Conservation (phyloP, 2,329 filamentous ascomycete species). For the Pyrenochaeta sp. region DNA sequence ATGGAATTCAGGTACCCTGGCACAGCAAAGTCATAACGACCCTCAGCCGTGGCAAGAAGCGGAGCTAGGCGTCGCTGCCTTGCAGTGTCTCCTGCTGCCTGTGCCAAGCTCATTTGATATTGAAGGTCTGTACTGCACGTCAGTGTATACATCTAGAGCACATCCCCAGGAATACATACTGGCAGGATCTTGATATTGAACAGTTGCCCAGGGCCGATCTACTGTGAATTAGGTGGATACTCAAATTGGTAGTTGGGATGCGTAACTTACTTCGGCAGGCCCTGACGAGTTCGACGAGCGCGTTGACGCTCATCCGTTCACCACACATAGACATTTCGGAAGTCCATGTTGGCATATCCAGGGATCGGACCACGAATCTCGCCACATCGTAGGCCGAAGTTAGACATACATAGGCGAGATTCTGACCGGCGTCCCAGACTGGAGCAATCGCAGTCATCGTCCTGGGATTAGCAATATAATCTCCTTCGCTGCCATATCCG, state of each 20-base stretch:
- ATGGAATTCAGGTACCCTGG: slow-evolving; percentile 64
- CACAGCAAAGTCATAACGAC: slow-evolving; percentile 69
- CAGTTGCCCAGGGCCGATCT: slow-evolving; percentile 40
- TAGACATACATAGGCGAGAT: slow-evolving; percentile 62
- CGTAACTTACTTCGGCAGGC: slow-evolving; percentile 34
- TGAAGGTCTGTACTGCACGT: slow-evolving; percentile 43
- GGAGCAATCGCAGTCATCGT: slow-evolving; percentile 66
- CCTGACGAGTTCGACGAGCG: slow-evolving; percentile 64
- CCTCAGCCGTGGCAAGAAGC: slow-evolving; percentile 72
- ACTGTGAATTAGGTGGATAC: slow-evolving; percentile 10
- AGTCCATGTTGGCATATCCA: slow-evolving; percentile 72
- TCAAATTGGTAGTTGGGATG: neutral
- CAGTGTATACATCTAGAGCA: slow-evolving; percentile 1
- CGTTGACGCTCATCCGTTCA: slow-evolving; percentile 67
- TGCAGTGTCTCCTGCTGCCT: slow-evolving; percentile 37
- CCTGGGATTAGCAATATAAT: slow-evolving; percentile 71
- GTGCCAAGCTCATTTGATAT: slow-evolving; percentile 56
- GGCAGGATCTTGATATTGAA: slow-evolving; percentile 57
- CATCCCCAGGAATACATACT: slow-evolving; percentile 10
- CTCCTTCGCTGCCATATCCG: slow-evolving; percentile 64
- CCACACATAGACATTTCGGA: slow-evolving; percentile 72
- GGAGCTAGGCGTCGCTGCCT: slow-evolving; percentile 60
- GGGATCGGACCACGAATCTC: slow-evolving; percentile 72
- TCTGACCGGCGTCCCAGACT: slow-evolving; percentile 58
- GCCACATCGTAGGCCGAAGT: slow-evolving; percentile 75